These are phyloP conservation scores for Phialocephala sp. DNA, from an alignment of 2,329 filamentous ascomycete genomes.

Conservation along the genomic window DNA sequence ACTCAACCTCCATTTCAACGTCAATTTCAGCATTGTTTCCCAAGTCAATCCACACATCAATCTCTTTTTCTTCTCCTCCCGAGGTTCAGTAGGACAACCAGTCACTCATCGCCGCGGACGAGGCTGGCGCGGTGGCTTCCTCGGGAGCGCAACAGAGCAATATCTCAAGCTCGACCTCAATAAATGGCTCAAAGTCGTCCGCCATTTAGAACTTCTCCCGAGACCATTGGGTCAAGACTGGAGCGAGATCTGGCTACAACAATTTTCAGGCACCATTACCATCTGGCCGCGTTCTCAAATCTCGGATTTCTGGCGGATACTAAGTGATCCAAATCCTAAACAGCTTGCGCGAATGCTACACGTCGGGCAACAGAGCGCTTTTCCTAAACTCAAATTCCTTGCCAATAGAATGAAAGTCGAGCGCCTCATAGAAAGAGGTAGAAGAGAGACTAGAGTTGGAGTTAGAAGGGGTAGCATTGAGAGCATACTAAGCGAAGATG, in stretches of 20 bases:
- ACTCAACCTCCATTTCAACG: slow-evolving; percentile 95
- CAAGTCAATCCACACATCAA: slow-evolving; percentile 98
- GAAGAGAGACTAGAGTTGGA: slow-evolving; percentile 57
- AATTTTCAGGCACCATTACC: slow-evolving; percentile 92
- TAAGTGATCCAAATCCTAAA: slow-evolving; percentile 79
- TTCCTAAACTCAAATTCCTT: slow-evolving; percentile 91
- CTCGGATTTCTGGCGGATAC: slow-evolving; percentile 84
- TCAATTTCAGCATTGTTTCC: slow-evolving; percentile 91
- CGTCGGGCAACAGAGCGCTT: slow-evolving; percentile 85
- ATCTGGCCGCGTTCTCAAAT: slow-evolving; percentile 87
- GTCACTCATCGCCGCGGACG: slow-evolving; percentile 93
- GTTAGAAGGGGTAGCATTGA: slow-evolving; percentile 59
- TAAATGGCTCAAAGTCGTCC: slow-evolving; percentile 96
- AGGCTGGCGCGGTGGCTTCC: slow-evolving; percentile 94
- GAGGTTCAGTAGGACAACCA: slow-evolving; percentile 88
- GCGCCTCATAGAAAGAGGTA: slow-evolving; percentile 65
- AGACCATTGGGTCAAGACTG: slow-evolving; percentile 93
- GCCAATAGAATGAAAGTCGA: slow-evolving; percentile 87
- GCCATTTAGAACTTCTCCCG: slow-evolving; percentile 89
- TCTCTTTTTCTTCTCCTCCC: slow-evolving; percentile 96
- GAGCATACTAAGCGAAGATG: slow-evolving; percentile 66
- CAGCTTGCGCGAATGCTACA: slow-evolving; percentile 88
- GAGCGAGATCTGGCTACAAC: slow-evolving; percentile 94
- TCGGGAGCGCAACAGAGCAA: slow-evolving; percentile 90
- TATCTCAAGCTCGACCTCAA: slow-evolving; percentile 95